These are phyloP conservation scores for Hypoxylon sp. DNA, from an alignment of 2,329 filamentous ascomycete species.

Conservation along the genomic window DNA sequence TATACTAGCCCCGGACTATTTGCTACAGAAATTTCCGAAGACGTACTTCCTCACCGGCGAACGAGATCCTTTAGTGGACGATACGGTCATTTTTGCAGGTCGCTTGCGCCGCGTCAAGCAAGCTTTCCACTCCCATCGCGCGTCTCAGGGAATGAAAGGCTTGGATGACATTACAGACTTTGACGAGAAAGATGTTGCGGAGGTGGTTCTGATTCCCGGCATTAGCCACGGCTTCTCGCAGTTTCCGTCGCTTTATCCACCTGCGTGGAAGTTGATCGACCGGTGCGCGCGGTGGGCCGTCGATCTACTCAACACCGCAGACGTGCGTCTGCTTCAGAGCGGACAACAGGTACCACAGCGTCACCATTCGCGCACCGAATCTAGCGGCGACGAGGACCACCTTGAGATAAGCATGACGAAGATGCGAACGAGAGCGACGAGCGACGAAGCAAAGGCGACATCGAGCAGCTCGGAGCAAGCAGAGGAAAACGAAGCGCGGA, in stretches of 20 bases:
- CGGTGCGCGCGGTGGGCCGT: constrained; percentile 84
- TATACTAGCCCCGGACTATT: constrained; percentile 84
- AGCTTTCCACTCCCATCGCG: constrained; percentile 62
- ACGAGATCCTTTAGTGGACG: constrained; percentile 93
- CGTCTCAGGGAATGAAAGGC: constrained; percentile 63
- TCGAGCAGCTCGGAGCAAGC: constrained; percentile 34
- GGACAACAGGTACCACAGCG: constrained; percentile 47
- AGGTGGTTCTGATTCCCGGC: constrained; percentile 87
- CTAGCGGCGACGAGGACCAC: constrained; percentile 80
- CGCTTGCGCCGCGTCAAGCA: constrained; percentile 84
- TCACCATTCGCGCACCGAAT: constrained; percentile 67
- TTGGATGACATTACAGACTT: constrained; percentile 66
- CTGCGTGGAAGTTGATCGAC: constrained; percentile 89
- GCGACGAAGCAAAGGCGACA: constrained; percentile 35
- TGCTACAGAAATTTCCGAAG: constrained; percentile 90
- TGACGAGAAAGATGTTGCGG: constrained; percentile 78
- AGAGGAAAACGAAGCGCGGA: constrained; percentile 37
- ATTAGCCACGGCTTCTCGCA: constrained; percentile 95
- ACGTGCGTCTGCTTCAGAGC: constrained; percentile 55
- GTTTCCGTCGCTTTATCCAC: constrained; percentile 87
- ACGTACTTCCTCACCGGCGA: constrained; percentile 95
- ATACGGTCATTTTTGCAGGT: constrained; percentile 96
- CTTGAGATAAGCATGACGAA: constrained; percentile 83
- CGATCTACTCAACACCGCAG: constrained; percentile 73
- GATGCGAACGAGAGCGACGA: constrained; percentile 53